A percentile compares a stretch with the other conserved stretches of the same genome.
Evolutionary conservation across 2,329 filamentous ascomycete genomes (phyloP).

Genomic region (Colletotrichum sp.): DNA sequence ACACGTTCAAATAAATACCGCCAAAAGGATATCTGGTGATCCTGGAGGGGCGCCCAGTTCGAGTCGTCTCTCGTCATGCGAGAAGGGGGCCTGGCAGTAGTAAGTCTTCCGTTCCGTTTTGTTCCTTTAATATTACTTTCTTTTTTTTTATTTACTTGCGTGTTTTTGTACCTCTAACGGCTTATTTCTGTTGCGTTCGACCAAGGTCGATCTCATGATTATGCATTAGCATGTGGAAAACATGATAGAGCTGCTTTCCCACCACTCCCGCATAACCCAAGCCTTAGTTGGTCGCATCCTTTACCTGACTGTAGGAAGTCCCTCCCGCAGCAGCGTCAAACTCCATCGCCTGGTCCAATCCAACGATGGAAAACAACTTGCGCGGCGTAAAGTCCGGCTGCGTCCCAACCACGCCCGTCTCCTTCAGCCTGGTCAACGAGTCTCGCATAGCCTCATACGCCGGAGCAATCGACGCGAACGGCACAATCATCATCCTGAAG

Average conservation of each 20-base stretch:
- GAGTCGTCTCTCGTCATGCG: background rate
- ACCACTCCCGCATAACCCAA: background rate
- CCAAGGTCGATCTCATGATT: background rate
- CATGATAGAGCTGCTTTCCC: background rate
- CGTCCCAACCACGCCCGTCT: slow-evolving; percentile 38
- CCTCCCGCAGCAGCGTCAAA: slow-evolving; percentile 42
- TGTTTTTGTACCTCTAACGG: background rate
- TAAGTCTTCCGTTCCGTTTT: background rate
- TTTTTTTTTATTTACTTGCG: background rate
- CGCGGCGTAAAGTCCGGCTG: slow-evolving; percentile 49
- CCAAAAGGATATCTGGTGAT: background rate
- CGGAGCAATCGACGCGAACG: slow-evolving; percentile 52
- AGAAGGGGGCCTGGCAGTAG: background rate
- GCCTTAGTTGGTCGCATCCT: background rate
- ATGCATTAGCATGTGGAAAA: background rate
- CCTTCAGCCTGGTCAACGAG: slow-evolving; percentile 41
- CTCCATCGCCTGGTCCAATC: slow-evolving; percentile 53
- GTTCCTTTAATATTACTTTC: background rate
- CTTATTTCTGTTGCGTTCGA: background rate
- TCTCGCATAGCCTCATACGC: slow-evolving; percentile 47
- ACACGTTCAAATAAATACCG: background rate
- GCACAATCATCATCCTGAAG: slow-evolving; percentile 65
- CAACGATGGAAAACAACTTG: slow-evolving; percentile 57
- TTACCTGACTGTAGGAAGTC: slow-evolving; percentile 6
- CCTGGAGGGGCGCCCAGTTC: background rate